Evolutionary conservation across 495 filamentous ascomycete species (phyloP), one percentile per base, ranked within the genome.

Genomic region (Viridothelium virens): DNA sequence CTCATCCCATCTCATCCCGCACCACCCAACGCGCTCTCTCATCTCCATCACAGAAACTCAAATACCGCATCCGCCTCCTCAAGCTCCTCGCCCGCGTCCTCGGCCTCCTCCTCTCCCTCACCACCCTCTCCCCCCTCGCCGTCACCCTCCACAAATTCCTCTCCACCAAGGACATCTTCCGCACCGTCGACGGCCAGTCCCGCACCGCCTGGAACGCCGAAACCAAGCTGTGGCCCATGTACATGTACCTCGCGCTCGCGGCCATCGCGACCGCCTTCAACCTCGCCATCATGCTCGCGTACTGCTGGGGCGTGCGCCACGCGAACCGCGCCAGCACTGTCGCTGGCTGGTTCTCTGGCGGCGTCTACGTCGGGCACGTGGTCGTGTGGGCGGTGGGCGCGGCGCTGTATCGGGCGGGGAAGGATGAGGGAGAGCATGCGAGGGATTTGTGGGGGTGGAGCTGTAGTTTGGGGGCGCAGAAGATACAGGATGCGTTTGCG

Each of bases 361-460:
- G 48, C 7, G 31, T 67, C 5, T 0, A 63, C 2, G 65, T 56
- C 1, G 65, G 34, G 14, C 61, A 70, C 31, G 33, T 70, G 38
- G 48, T 61, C 11, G 39, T 67, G 4, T 70, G 65, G 65, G 62
- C 62, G 5, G 38, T 33, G 1, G 41, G 18, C 18, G 68, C 61
- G 31, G 62, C 37, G 7, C 25, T 62, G 14, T 70, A 70, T 61
- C 6, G 39, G 16, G 56, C 41, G 33, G 65, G 62, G 5, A 70
- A 65, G n/a, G 65, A 68, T 41, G 59, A 56, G 7, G 65, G 63
- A 0, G 47, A 65, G 31, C 39, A 62, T 38, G 63, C 46, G n/a
- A 73, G 70, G 34, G 74, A 77, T 67, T 65, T 77, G 7, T 77
- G 76, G 76, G 76, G 76, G 1, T 77, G 76, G 76, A 72, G 72